phyloP scores from a whole-genome alignment of 2,329 filamentous ascomycete genomes.

The Fusarium armeniacum region DNA sequence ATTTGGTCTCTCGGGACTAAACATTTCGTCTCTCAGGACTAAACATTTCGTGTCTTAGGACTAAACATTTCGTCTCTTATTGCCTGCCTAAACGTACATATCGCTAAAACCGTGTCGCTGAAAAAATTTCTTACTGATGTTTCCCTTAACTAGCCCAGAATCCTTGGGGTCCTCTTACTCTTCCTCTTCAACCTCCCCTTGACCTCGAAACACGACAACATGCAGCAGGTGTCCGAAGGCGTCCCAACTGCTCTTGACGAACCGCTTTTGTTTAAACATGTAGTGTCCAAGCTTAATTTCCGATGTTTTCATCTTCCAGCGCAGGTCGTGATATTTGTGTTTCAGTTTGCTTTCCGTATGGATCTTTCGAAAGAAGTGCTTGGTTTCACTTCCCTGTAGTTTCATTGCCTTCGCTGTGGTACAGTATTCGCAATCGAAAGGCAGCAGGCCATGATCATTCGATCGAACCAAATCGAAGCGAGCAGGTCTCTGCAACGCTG shows the following conservation, averaged over 20 bases:
- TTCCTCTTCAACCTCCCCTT: neutral
- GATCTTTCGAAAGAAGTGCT: neutral
- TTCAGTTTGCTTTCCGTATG: neutral
- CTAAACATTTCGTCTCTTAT: neutral
- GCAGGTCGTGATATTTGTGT: neutral
- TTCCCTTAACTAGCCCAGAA: neutral
- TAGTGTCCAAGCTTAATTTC: neutral
- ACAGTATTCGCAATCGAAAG: slow-evolving; percentile 6
- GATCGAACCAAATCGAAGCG: no score
- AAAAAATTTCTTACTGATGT: neutral
- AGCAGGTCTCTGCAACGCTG: neutral
- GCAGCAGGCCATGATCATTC: neutral
- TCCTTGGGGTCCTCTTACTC: no score
- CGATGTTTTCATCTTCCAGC: no score
- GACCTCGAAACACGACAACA: neutral
- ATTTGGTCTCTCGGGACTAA: no score
- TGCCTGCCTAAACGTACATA: neutral
- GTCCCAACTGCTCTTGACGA: neutral
- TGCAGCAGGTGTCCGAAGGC: neutral
- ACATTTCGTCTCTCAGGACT: no score
- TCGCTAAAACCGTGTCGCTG: slow-evolving; percentile 32
- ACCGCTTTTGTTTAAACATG: neutral
- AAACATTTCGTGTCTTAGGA: no score
- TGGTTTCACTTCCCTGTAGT: no score
- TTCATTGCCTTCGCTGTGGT: neutral